Evolutionary conservation across 108 stramenopile species (phyloP), one percentile per base, ranked within the genome.

Genomic region (Nitzschia sp.): DNA sequence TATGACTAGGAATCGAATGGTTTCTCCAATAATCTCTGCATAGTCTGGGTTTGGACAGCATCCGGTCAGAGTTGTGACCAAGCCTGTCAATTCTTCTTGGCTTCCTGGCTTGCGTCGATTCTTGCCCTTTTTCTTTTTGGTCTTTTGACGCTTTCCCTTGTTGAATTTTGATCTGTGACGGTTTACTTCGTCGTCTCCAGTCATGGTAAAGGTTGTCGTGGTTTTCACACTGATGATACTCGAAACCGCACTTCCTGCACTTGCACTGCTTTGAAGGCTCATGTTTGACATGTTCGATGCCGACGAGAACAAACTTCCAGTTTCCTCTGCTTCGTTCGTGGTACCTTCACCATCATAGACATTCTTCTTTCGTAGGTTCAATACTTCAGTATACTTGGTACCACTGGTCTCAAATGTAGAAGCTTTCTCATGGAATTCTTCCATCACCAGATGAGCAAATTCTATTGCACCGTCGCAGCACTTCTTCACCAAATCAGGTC

Each of bases 81-180:
- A 67, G 38, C 80, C 71, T 25, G 78, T 66, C 38, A 95, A 72
- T 52, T 95, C 91, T 59, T 90, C 87, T 58, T 78, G 82, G 62
- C 91, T 92, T 25, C 94, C 94, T 6, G 91, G 90, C 65, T 79
- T 79, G 43, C 80, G 75, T 60, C 80, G 73, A 7, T 73, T 70
- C 19, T 73, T 74, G 10, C 61, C 63, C 10, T 73, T 62, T 51
- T 70, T 75, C 52, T 83, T 81, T 51, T 78, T 78, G 60, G 77
- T 83, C 63, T 87, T 89, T 52, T 91, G 84, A 68, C 87, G 86
- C 67, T 91, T 89, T 60, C 76, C 77, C 56, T 79, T 86, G 69
- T 94, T 94, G 78, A 87, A 94, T 59, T 94, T 95, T 10, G 86
- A 85, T 52, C 92, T 89, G 65, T 93, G 90, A 40, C 84, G 84